These are phyloP conservation scores for Chamaecrista fasciculata DNA, from an alignment of 306 rosid species.

Conservation along the genomic window DNA sequence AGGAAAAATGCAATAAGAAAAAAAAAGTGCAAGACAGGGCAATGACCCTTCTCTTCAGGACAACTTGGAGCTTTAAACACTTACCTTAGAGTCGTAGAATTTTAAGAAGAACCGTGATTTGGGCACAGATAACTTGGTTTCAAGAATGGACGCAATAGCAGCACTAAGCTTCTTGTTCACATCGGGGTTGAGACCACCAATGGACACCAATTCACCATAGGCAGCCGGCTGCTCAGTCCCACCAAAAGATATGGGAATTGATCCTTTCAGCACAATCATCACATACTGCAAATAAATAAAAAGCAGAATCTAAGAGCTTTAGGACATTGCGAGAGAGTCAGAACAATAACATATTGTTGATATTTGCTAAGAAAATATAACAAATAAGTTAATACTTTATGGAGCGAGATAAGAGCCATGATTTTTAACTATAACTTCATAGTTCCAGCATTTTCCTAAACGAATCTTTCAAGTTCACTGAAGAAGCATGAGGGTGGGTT, in stretches of 20 bases:
- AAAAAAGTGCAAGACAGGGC: slow-evolving; percentile 29
- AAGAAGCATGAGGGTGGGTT: neutral
- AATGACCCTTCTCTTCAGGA: slow-evolving; percentile 36
- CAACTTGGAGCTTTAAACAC: slow-evolving; percentile 30
- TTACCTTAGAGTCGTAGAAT: slow-evolving; percentile 79
- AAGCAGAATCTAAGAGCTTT: neutral
- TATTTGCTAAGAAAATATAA: neutral
- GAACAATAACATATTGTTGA: neutral
- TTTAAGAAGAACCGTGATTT: slow-evolving; percentile 70
- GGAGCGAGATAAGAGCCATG: neutral
- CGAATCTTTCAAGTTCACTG: neutral
- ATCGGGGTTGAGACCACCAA: slow-evolving; percentile 76
- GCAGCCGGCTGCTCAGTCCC: slow-evolving; percentile 85
- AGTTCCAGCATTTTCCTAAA: neutral
- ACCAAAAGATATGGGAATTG: slow-evolving; percentile 75
- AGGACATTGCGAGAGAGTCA: neutral
- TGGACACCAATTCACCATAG: slow-evolving; percentile 83
- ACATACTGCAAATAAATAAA: slow-evolving; percentile 56
- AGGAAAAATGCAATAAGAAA: slow-evolving; percentile 69
- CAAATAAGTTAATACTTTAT: neutral
- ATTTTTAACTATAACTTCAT: neutral
- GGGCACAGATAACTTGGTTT: slow-evolving; percentile 73
- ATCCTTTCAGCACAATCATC: slow-evolving; percentile 86
- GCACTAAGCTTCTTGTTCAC: slow-evolving; percentile 81
- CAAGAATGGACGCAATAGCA: slow-evolving; percentile 62